These are phyloP conservation scores for Nemania sp. DNA, from an alignment of 2,329 filamentous ascomycete species.

Conservation along the genomic window DNA sequence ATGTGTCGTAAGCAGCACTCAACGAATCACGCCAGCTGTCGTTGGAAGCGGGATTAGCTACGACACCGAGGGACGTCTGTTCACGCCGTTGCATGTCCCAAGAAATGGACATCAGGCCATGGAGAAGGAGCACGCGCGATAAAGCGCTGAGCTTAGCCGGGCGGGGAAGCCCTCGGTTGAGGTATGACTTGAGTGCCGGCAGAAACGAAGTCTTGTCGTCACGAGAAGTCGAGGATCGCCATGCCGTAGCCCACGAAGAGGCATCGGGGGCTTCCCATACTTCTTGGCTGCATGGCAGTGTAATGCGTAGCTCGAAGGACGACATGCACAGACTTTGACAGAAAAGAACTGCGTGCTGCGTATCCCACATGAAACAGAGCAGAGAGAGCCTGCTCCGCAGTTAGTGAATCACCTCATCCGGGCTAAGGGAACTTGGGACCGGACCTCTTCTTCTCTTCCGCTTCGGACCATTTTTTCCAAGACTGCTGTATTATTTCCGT, in stretches of 20 bases:
- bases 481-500: slow-evolving; percentile 48
- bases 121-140: slow-evolving; percentile 58
- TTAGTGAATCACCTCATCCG: not conserved
- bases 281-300: slow-evolving; percentile 57
- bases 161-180: slow-evolving; percentile 49
- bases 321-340: slow-evolving; percentile 71
- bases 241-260: slow-evolving; percentile 51
- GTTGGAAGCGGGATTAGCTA: slow-evolving; percentile 29
- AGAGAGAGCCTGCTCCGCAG: slow-evolving; percentile 49
- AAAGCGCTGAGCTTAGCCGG: slow-evolving; percentile 52
- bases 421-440: not conserved
- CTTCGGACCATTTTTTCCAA: slow-evolving; percentile 59
- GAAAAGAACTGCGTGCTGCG: slow-evolving; percentile 66
- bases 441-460: slow-evolving; percentile 62
- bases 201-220: slow-evolving; percentile 49
- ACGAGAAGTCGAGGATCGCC: slow-evolving; percentile 44
- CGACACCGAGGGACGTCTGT: slow-evolving; percentile 60
- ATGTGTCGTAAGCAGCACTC: slow-evolving; percentile 57
- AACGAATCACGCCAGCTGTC: slow-evolving; percentile 55
- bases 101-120: slow-evolving; percentile 65
- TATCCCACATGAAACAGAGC: slow-evolving; percentile 69
- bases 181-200: slow-evolving; percentile 59
- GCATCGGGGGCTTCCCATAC: slow-evolving; percentile 63
- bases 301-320: slow-evolving; percentile 63
- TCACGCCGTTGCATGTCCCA: slow-evolving; percentile 67